Conservation (phyloP, 805 yeast genomes). For the Pichia ethanolica region DNA sequence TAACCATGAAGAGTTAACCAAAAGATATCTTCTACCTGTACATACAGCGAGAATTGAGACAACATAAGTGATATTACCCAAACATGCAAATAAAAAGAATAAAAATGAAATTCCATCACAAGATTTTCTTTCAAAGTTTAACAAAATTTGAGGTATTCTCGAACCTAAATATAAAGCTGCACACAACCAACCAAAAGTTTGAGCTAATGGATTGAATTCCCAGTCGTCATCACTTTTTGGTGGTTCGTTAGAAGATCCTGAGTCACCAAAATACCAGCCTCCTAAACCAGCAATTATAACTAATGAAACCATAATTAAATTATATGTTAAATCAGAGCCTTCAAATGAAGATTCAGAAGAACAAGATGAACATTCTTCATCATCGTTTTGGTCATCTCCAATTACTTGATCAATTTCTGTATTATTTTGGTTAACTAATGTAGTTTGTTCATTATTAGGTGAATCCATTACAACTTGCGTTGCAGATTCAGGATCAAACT, state of each 20-base stretch:
- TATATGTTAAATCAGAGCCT: conserved; percentile 27
- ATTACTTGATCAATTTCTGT: too few species aligned
- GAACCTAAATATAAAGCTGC: conserved; percentile 78
- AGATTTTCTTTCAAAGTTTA: conserved; percentile 80
- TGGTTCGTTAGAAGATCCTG: conserved; percentile 5
- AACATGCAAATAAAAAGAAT: conserved; percentile 90
- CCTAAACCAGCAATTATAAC: conserved; percentile 73
- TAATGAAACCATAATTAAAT: conserved; percentile 47
- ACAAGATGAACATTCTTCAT: neutral
- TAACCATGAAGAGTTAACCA: conserved; percentile 87
- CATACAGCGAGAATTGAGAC: conserved; percentile 75
- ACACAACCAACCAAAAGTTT: conserved; percentile 77
- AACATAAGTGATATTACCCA: conserved; percentile 89
- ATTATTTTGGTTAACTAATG: neutral
- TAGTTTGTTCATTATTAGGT: conserved; percentile 26
- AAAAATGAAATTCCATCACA: conserved; percentile 93
- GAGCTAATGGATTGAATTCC: conserved; percentile 71
- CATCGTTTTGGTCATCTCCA: neutral
- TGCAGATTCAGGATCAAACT: conserved; percentile 12
- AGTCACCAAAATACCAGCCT: conserved; percentile 68
- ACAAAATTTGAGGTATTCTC: conserved; percentile 82
- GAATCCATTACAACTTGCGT: conserved; percentile 13
- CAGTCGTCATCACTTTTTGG: conserved; percentile 36
- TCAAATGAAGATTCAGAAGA: neutral
- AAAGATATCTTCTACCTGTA: conserved; percentile 56